Evolutionary conservation across 2,329 filamentous ascomycete species (phyloP).

Genomic region (Purpureocillium takamizusanense): DNA sequence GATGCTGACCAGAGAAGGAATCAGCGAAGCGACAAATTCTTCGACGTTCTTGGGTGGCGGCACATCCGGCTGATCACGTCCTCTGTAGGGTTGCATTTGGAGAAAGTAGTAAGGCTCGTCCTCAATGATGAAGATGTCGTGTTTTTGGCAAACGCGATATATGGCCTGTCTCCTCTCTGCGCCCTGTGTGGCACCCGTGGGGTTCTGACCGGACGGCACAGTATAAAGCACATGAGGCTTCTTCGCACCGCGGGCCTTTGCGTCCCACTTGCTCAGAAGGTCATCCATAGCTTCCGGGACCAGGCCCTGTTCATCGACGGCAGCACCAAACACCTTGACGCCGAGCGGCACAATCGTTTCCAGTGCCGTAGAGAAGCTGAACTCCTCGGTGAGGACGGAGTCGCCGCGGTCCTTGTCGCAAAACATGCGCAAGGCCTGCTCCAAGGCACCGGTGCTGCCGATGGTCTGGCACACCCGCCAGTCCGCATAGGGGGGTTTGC

Average conservation of each 20-base stretch:
- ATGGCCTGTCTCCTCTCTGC: constrained; percentile 58
- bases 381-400: constrained; percentile 77
- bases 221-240: constrained; percentile 51
- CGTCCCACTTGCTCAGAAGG: constrained; percentile 41
- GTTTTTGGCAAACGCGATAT: constrained; percentile 71
- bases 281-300: constrained; percentile 42
- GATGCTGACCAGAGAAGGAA: constrained; percentile 66
- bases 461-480: constrained; percentile 80
- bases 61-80: constrained; percentile 36
- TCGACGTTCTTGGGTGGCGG: constrained; percentile 53
- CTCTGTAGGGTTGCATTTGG: constrained; percentile 71
- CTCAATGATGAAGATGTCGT: constrained; percentile 81
- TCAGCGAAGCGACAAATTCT: constrained; percentile 56
- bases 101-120: constrained; percentile 95
- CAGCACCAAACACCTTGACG: constrained; percentile 39
- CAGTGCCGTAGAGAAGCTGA: constrained; percentile 71
- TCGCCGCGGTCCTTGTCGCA: constrained; percentile 61
- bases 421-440: constrained; percentile 77
- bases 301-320: constrained; percentile 45
- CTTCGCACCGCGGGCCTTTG: constrained; percentile 28
- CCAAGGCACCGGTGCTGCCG: constrained; percentile 78
- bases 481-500: constrained; percentile 78
- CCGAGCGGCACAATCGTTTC: constrained; percentile 49
- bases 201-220: constrained; percentile 75
- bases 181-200: constrained; percentile 76